Evolutionary conservation across 495 filamentous ascomycete genomes (phyloP), one percentile per base, ranked within the genome.

Genomic region (Amphirosellinia nigrospora): DNA sequence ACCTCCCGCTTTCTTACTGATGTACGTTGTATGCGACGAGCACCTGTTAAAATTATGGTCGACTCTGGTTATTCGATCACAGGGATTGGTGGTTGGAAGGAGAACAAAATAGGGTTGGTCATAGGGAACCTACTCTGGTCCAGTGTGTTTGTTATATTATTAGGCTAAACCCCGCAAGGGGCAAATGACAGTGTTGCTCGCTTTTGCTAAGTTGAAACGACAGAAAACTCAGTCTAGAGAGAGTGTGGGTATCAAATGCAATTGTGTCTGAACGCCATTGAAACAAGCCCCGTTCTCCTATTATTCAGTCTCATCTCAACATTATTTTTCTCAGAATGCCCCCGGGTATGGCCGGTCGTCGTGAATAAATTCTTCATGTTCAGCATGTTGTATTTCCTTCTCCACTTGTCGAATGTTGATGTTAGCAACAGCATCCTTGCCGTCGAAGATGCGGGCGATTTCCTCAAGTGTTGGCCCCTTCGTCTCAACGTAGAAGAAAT

Each of bases 401-500:
- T 86, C 79, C 16, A 86, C 79, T 61, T 85, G 80, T 46, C 75
- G 71, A 71, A 85, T 80, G 70, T 84, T 78, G 59, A 85, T 83
- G 50, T 85, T 75, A 15, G 83, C 84, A 32, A 88, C 81, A 61
- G 87, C 87, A 15, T 79, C 74, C 10, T 85, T 83, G 19, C 89
- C 88, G 72, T 89, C 88, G 71, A 91, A 90, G 60, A 87, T 82
- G 59, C 79, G 76, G 4, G 87, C 84, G 67, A 90, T 87, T 70
- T 91, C 90, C 72, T 91, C 90, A 4, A 91, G 83, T 0, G 88
- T 89, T 0, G 86, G 86, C 11, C 88, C 87, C 61, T 86, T 86
- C 15, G 89, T 92, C 78, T 92, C 89, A 28, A 89, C 82, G 66
- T 89, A 92, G 78, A 89, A 85, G 80, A 89, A 87, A 80, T 85